phyloP scores from a whole-genome alignment of 106 monocot species.

The Dendrobium officinale region DNA sequence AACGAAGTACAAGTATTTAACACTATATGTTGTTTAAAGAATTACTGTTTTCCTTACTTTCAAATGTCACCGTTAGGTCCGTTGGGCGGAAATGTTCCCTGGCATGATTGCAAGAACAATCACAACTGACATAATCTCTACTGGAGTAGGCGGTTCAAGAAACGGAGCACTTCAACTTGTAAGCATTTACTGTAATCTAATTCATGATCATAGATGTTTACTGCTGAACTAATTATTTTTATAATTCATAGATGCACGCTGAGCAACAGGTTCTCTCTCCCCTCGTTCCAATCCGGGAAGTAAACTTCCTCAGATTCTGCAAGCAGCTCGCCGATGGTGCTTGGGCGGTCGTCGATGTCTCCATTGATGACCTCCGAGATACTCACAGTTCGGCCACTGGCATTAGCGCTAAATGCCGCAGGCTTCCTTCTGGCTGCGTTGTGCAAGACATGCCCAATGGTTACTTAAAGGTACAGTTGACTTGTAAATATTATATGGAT shows the following conservation, averaged over 20 bases:
- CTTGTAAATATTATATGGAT: too few relatives aligned
- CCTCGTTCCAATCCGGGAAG: constrained; percentile 69
- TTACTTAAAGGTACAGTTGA: constrained; percentile 59
- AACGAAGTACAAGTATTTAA: too few relatives aligned
- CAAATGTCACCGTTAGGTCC: constrained; percentile 29
- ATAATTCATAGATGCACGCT: constrained; percentile 48
- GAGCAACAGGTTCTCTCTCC: constrained; percentile 91
- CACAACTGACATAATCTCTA: constrained; percentile 55
- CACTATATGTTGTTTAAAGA: too few relatives aligned
- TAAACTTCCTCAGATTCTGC: constrained; percentile 78
- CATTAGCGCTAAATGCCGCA: constrained; percentile 33
- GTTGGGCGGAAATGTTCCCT: constrained; percentile 86
- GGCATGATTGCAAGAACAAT: constrained; percentile 49
- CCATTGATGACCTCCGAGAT: constrained; percentile 45
- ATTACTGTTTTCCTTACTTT: too few relatives aligned
- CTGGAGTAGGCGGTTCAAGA: constrained; percentile 52
- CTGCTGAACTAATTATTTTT: too few relatives aligned
- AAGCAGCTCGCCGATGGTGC: constrained; percentile 71
- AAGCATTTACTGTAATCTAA: constrained; percentile 3
- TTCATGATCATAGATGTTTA: neutral
- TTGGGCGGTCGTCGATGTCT: constrained; percentile 91
- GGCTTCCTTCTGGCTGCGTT: constrained; percentile 74
- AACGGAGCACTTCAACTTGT: constrained; percentile 82
- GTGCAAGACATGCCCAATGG: constrained; percentile 91
- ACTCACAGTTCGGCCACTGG: neutral